Evolutionary conservation across 1,139 yeast genomes (phyloP).

Genomic region (Debaryomyces udenii): DNA sequence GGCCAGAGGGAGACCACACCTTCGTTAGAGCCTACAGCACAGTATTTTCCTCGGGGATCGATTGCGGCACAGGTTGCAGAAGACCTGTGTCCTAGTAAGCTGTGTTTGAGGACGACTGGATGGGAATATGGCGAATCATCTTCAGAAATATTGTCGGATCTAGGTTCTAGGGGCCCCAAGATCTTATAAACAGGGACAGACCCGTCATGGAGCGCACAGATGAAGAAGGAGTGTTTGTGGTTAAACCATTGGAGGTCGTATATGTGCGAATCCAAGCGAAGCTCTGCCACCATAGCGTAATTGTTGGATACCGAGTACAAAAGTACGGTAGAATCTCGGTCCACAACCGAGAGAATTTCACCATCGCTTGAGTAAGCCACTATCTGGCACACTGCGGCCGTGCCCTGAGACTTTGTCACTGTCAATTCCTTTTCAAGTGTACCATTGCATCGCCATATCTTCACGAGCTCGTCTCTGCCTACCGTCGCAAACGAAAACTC

Average conservation of each 20-base stretch:
- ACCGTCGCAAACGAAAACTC: constrained; percentile 60
- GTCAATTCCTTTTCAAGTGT: constrained; percentile 37
- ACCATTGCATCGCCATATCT: constrained; percentile 59
- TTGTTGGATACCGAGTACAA: constrained; percentile 30
- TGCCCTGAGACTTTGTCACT: constrained; percentile 22
- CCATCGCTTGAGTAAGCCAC: constrained; percentile 60
- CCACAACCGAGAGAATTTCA: constrained; percentile 49
- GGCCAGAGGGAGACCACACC: constrained; percentile 72
- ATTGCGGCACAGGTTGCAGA: constrained; percentile 52
- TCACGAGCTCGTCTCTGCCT: constrained; percentile 55
- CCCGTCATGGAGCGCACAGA: constrained; percentile 46
- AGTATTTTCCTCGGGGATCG: constrained; percentile 60
- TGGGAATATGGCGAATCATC: constrained; percentile 16
- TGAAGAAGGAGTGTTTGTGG: constrained; percentile 30
- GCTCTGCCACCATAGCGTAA: constrained; percentile 30
- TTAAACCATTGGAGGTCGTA: constrained; percentile 46
- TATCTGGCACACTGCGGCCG: constrained; percentile 27
- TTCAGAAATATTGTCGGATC: constrained; percentile 11
- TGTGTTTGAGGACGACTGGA: constrained; percentile 37
- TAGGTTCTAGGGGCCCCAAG: neutral
- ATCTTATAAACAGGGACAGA: constrained; percentile 31
- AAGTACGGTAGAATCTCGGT: constrained; percentile 36
- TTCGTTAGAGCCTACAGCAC: constrained; percentile 68
- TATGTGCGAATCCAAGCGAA: constrained; percentile 29
- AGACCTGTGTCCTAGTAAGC: constrained; percentile 51